Evolutionary conservation across 192 early-diverging fungal genomes (phyloP), one percentile per base, ranked within the genome.

Genomic region (Mycoemilia scoparia): DNA sequence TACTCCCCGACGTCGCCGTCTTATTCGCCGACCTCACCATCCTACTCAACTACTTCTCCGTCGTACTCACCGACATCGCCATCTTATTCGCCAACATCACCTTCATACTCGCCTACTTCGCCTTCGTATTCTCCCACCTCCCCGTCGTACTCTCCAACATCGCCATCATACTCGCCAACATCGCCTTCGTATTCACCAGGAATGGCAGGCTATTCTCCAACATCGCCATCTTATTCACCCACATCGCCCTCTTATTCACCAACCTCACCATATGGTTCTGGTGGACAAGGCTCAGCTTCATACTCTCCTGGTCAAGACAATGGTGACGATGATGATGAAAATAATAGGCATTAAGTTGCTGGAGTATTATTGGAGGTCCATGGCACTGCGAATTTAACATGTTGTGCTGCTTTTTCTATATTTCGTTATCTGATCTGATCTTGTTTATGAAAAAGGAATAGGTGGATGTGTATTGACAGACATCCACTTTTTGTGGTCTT

Each of bases 121-220:
- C 85, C 84, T 7, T 66, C 57, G 25, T 90, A 87, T 49, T 69
- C 65, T 6, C 84, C 83, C 21, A 79, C 84, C 4, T 65, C 56
- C 5, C 82, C 82, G n/a, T 66, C 57, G 6, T 92, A 92, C 60
- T 66, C 60, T n/a, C 79, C 79, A 12, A 82, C 79, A 6, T 59
- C 57, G 5, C 79, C 74, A 19, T 55, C 54, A n/a, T 81, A 82
- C 47, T 55, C 54, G 4, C 80, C 84, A 10, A 85, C 79, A 1
- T 69, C 66, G 8, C 51, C 53, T 7, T 31, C 37, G 3, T 66
- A 54, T 25, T 47, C 34, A 21, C 51, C 84, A 5, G 36, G 36
- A 2, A 40, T 44, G 11, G 32, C 43, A 1, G 47, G 50, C 24
- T 62, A 62, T 39, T 40, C 53, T 15, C 53, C 54, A 0, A 54